Conservation (phyloP, 257 asterid genomes). For the Linderniella brevidens region DNA sequence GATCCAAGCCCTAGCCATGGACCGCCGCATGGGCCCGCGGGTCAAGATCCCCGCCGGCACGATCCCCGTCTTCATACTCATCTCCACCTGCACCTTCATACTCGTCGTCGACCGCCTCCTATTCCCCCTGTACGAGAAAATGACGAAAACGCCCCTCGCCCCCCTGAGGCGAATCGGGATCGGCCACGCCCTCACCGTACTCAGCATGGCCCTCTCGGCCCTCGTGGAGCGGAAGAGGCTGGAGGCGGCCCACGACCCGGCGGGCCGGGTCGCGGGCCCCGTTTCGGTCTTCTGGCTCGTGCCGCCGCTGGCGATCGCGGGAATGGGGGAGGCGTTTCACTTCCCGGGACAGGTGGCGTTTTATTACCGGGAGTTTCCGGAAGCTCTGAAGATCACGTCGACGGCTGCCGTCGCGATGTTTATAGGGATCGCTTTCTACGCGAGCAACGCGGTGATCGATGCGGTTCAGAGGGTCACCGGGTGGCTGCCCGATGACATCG, state of each 20-base stretch:
- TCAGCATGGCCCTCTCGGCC: conserved; percentile 42
- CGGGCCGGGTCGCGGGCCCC: conserved; percentile 9
- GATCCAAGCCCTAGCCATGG: conserved; percentile 60
- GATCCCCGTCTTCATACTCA: conserved; percentile 30
- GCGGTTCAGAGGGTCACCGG: conserved; percentile 19
- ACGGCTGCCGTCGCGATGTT: conserved; percentile 39
- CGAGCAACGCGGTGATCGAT: conserved; percentile 26
- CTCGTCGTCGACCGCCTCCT: conserved; percentile 28
- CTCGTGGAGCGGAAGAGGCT: conserved; percentile 40
- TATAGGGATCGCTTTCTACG: conserved; percentile 28
- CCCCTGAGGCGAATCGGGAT: conserved; percentile 49
- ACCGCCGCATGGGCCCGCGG: conserved; percentile 28
- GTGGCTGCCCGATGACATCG: conserved; percentile 58
- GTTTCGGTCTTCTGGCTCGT: conserved; percentile 51
- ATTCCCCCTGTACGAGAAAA: conserved; percentile 30
- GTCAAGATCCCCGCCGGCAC: conserved; percentile 59
- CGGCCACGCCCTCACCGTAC: conserved; percentile 26
- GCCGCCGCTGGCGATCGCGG: conserved; percentile 35
- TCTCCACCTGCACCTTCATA: conserved; percentile 34
- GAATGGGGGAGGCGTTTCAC: conserved; percentile 47
- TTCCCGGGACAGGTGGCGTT: conserved; percentile 39
- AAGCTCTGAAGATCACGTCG: conserved; percentile 27
- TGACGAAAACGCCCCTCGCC: conserved; percentile 21
- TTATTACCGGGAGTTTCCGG: conserved; percentile 53
- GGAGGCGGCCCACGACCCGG: conserved; percentile 5